phyloP scores from a whole-genome alignment of 2,329 filamentous ascomycete species.

The Ceratocystis alfenasii region DNA sequence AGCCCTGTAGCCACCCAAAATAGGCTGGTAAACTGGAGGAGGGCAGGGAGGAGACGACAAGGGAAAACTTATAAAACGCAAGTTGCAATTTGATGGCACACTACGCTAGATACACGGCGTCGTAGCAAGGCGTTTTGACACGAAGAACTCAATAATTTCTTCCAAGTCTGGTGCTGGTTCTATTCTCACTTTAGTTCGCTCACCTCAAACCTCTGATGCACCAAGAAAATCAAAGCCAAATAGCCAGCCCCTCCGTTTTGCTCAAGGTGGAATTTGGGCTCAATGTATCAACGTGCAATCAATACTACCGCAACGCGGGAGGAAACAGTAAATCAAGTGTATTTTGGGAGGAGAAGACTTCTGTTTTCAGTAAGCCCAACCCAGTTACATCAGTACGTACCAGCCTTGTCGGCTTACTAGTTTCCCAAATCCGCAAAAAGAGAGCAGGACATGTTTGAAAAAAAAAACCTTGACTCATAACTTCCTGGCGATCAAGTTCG shows the following conservation, averaged over 20 bases:
- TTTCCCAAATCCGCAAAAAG: not conserved
- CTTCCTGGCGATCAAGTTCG: not conserved
- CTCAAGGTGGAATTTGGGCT: not conserved
- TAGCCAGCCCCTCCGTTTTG: not conserved
- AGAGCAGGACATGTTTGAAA: not conserved
- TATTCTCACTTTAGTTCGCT: not conserved
- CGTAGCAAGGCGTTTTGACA: not conserved
- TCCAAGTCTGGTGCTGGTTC: not conserved
- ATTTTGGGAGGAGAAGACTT: not conserved
- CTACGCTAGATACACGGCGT: not conserved
- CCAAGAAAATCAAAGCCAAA: not conserved
- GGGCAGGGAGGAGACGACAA: not conserved
- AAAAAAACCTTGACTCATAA: not conserved
- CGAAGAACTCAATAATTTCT: not conserved
- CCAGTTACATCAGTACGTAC: not conserved
- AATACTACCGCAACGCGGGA: no score
- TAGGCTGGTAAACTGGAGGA: not conserved
- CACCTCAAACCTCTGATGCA: not conserved
- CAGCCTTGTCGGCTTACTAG: not conserved
- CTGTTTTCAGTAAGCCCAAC: not conserved
- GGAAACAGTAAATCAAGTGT: no score
- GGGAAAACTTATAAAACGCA: not conserved
- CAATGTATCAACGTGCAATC: no score
- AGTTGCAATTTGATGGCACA: not conserved
- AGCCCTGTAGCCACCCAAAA: not conserved